These are phyloP conservation scores for Cnidoscolus chayamansa DNA, from an alignment of 441 rosid genomes.

Conservation along the genomic window DNA sequence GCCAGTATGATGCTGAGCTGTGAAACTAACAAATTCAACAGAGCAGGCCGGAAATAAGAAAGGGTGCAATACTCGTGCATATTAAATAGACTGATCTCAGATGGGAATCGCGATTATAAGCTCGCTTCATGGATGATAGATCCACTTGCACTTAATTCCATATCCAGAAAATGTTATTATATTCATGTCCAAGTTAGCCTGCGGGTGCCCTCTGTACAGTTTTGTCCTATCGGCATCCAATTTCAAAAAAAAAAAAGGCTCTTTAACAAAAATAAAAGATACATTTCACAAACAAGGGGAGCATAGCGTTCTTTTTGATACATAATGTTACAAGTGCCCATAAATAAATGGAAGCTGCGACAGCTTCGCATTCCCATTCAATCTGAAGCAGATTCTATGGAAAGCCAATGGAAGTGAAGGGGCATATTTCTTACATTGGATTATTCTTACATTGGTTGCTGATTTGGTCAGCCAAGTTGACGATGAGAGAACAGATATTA, in stretches of 20 bases:
- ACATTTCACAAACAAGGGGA: background rate
- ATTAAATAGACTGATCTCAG: no score
- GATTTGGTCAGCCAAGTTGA: background rate
- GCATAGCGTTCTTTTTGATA: background rate
- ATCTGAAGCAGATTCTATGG: background rate
- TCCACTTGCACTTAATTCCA: background rate
- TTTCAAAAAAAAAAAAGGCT: background rate
- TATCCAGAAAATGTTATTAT: no score
- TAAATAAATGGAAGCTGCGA: background rate
- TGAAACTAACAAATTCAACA: no score
- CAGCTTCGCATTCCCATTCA: conserved; percentile 10
- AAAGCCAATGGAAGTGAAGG: background rate
- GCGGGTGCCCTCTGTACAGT: no score
- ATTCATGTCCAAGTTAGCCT: no score
- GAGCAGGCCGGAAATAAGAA: no score
- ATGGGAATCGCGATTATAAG: no score
- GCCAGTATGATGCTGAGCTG: no score
- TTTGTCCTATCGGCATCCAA: background rate
- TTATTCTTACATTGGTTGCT: background rate
- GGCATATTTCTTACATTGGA: conserved; percentile 3
- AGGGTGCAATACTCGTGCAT: no score
- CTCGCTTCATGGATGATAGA: background rate
- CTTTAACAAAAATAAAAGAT: background rate
- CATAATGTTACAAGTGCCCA: background rate
- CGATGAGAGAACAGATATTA: background rate